phyloP scores from a whole-genome alignment of 371 early-diverging fungal species.

The Rhizomucor miehei region DNA sequence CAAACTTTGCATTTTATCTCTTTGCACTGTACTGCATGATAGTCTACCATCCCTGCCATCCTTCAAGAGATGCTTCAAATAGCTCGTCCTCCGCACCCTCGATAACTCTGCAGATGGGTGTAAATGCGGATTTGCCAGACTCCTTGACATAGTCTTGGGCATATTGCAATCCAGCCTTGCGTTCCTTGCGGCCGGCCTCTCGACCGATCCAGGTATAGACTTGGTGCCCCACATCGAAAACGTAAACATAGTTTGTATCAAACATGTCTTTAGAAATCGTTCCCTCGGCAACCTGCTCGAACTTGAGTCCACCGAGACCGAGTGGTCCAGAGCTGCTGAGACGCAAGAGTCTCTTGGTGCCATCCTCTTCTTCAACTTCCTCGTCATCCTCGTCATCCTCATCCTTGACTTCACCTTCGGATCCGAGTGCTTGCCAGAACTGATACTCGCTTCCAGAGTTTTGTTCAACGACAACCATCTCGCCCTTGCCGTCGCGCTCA shows the following conservation, averaged over 20 bases:
- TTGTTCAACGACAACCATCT: constrained; percentile 68
- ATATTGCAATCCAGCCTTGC: constrained; percentile 52
- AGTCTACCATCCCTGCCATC: constrained; percentile 50
- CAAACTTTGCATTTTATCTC: no score
- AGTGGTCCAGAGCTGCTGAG: constrained; percentile 32
- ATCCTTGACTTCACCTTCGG: constrained; percentile 53
- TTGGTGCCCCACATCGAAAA: constrained; percentile 59
- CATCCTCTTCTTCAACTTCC: constrained; percentile 39
- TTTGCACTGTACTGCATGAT: no score
- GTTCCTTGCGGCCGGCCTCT: constrained; percentile 58
- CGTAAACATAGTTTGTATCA: constrained; percentile 57
- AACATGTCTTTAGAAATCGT: constrained; percentile 46
- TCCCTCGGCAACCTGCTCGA: constrained; percentile 47
- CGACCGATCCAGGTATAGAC: constrained; percentile 68
- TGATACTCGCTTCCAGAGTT: constrained; percentile 54
- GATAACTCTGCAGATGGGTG: constrained; percentile 65
- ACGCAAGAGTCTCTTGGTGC: constrained; percentile 39
- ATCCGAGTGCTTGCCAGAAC: constrained; percentile 71
- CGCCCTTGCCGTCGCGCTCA: constrained; percentile 61
- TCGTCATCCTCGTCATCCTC: constrained; percentile 32
- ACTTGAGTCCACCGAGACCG: constrained; percentile 27
- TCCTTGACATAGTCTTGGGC: constrained; percentile 62
- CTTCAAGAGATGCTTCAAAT: constrained; percentile 48
- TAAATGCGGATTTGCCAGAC: constrained; percentile 46
- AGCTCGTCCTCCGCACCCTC: constrained; percentile 67